These are phyloP conservation scores for Murraya koenigii DNA, from an alignment of 345 rosid genomes.

Conservation along the genomic window DNA sequence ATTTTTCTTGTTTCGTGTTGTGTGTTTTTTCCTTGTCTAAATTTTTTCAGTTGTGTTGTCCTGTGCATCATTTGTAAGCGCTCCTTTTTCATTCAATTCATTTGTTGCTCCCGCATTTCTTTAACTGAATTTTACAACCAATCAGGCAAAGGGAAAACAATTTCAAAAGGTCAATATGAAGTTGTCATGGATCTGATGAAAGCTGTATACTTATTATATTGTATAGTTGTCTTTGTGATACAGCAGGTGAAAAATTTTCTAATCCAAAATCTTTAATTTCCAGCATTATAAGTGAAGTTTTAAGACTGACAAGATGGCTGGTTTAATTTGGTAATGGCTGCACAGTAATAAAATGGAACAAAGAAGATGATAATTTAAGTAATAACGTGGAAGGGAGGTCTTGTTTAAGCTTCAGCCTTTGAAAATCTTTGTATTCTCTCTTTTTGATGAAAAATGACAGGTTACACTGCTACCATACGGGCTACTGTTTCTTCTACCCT, in stretches of 20 bases:
- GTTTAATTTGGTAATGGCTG: neutral
- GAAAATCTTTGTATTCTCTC: neutral
- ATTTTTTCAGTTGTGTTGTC: neutral
- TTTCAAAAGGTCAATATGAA: neutral
- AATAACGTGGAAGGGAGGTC: neutral
- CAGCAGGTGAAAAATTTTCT: neutral
- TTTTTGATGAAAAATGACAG: neutral
- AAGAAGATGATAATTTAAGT: neutral
- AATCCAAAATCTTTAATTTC: neutral
- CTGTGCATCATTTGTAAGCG: neutral
- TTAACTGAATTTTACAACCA: neutral
- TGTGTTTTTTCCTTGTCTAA: too few relatives aligned
- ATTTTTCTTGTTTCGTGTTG: constrained; percentile 10
- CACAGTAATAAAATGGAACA: neutral
- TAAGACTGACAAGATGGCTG: neutral
- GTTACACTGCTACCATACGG: neutral
- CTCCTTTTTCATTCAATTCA: neutral
- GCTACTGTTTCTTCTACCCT: neutral
- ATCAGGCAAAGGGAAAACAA: neutral
- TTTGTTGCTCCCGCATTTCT: neutral
- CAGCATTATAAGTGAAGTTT: neutral
- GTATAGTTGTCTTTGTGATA: neutral
- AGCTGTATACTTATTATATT: neutral
- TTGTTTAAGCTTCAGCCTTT: neutral
- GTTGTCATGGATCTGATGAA: neutral